Evolutionary conservation across 2,329 filamentous ascomycete genomes (phyloP), one percentile per base, ranked within the genome.

Genomic region (Alternaria panax): DNA sequence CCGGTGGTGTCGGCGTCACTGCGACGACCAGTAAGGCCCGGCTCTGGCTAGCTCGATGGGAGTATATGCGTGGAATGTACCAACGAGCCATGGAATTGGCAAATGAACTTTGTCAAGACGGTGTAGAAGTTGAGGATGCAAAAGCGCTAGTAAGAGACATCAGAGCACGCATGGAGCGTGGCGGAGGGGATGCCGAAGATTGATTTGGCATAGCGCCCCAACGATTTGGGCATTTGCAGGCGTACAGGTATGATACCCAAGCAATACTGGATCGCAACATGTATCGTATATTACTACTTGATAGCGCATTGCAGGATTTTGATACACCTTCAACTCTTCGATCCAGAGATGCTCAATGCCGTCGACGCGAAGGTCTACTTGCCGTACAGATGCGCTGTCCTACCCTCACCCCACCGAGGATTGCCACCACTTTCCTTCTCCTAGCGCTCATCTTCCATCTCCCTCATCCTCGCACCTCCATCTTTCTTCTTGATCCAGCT

Each of bases 61-160:
- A 92, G 12, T 90, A 96, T 80, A 85, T 87, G 36, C 86, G 86
- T 11, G 88, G 88, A 38, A 92, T 97, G 76, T 92, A 92, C 69
- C 83, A 85, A 30, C 86, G 90, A 20, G 92, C 92, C 4, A 90
- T 91, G 79, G 87, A 92, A 63, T 81, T 98, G 41, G 93, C 93
- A 0, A 92, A 90, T 62, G 95, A 99, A 79, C 82, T 99, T 45
- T 97, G 93, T 75, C 92, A 97, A 78, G 95, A 99, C 78, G 95
- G 95, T 0, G 89, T 96, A 25, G 95, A 98, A 78, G 92, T 98
- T 2, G 95, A 99, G 76, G 95, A 99, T 78, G 95, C 95, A 27
- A 98, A 98, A 80, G 92, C 93, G 4, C 81, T 98, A 68, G 91
- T 97, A 62, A 86, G 92, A 62, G 94, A 98, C 77, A 89, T 96